Base-by-base conservation (phyloP, 2,329 filamentous ascomycete genomes). In the Cladosporium velox region DNA sequence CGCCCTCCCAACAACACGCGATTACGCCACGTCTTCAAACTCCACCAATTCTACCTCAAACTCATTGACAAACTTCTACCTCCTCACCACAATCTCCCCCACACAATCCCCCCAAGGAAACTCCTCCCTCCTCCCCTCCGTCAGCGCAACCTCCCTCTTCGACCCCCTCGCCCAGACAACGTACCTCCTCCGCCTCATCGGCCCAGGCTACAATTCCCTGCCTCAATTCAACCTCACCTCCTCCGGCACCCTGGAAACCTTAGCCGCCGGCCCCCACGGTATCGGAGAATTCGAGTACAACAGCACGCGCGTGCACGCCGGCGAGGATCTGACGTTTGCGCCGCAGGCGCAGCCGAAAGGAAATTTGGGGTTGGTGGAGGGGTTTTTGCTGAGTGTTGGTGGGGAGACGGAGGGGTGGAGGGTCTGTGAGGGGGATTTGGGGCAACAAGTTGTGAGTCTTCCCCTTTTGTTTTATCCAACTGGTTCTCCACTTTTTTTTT, bases 121-220 rank as follows among this genome's bases (percentile, higher is more conserved):
- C 66, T 73, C 76, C 24, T 74, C 74, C 8, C 61, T 70, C 21
- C 74, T 80, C 8, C 70, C 73, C 30, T 70, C 74, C 62, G 78
- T 80, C 32, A 77, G 73, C 35, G 77, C 78, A 6, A 78, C 75
- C 11, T 78, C 77, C 0, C 72, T 80, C 64, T 80, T 78, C 69
- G 75, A 78, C 57, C 77, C 78, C 0, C 70, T 77, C 63, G 68
- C 73, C 61, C 69, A 71, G 51, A 70, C 74, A 15, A 73, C 70
- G 49, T 76, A 77, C 69, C 71, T 77, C 65, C 74, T 81, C 26
- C 78, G 79, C 67, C 73, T 77, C 21, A 78, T 76, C 62, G 74
- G 65, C 8, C 73, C 76, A 0, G 78, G 78, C 67, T 81, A 81
- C 68, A 72, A 71, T 63, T 76, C 72, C 24, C 73, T 81, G 0